Evolutionary conservation across 2,329 filamentous ascomycete genomes (phyloP).

Genomic region (Verticillium dahliae): DNA sequence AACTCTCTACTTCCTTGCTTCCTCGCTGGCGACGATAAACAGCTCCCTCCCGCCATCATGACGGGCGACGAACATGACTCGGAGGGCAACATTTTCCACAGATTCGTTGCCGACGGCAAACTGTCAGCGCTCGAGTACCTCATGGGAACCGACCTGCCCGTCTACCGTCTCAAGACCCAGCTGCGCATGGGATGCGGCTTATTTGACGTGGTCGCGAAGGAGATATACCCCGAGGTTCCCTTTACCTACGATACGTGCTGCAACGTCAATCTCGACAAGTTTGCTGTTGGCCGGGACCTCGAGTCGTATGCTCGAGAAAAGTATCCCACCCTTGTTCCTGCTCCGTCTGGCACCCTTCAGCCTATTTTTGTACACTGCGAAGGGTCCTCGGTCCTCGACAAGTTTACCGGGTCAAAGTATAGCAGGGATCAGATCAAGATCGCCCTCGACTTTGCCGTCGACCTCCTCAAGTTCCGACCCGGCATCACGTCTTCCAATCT

Average conservation of each 20-base stretch:
- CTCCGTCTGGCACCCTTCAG: neutral
- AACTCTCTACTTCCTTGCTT: slow-evolving; percentile 15
- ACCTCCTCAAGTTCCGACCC: slow-evolving; percentile 4
- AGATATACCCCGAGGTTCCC: slow-evolving; percentile 9
- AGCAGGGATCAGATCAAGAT: slow-evolving; percentile 11
- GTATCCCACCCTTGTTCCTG: neutral
- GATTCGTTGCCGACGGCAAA: slow-evolving; percentile 1
- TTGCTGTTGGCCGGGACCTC: neutral
- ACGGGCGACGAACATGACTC: neutral
- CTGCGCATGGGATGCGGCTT: slow-evolving; percentile 14
- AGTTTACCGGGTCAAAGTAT: slow-evolving; percentile 3
- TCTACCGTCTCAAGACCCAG: slow-evolving; percentile 12
- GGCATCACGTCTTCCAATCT: slow-evolving; percentile 1
- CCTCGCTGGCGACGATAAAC: slow-evolving; percentile 13
- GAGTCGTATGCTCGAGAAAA: neutral
- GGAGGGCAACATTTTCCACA: slow-evolving; percentile 6
- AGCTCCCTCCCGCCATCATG: slow-evolving; percentile 8
- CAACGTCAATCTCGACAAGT: neutral
- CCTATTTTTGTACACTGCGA: slow-evolving; percentile 15
- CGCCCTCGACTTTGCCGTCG: slow-evolving; percentile 10
- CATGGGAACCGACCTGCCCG: slow-evolving; percentile 8
- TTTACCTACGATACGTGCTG: slow-evolving; percentile 5
- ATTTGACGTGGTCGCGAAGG: slow-evolving; percentile 11
- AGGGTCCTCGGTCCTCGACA: slow-evolving; percentile 1
- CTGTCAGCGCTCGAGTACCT: slow-evolving; percentile 10